Evolutionary conservation across 345 rosid genomes (phyloP).

Genomic region (Ricinus communis): DNA sequence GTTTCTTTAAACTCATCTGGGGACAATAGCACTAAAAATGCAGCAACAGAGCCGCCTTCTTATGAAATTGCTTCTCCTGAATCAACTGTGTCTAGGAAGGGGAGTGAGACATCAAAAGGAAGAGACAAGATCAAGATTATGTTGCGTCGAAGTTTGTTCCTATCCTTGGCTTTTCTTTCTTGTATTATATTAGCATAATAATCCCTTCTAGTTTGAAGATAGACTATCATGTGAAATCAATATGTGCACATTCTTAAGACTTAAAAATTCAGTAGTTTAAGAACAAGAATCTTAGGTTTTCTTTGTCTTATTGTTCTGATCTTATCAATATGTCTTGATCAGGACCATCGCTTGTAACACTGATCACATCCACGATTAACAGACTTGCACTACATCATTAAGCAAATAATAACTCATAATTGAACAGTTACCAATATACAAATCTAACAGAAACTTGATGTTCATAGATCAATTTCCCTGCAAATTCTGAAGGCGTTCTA

Average conservation of each 20-base stretch:
- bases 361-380: too few relatives aligned
- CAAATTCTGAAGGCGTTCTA: too few relatives aligned
- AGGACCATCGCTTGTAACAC: too few relatives aligned
- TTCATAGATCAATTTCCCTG: too few relatives aligned
- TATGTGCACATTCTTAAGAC: background rate
- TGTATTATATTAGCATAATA: background rate
- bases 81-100: background rate
- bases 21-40: background rate
- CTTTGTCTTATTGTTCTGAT: too few relatives aligned
- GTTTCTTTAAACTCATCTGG: background rate
- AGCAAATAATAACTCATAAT: too few relatives aligned
- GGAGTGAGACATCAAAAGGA: constrained; percentile 15
- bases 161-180: constrained; percentile 13
- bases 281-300: too few relatives aligned
- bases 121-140: constrained; percentile 1
- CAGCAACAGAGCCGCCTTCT: constrained; percentile 9
- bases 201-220: background rate
- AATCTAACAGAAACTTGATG: too few relatives aligned
- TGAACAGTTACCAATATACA: too few relatives aligned
- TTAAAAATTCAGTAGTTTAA: too few relatives aligned
- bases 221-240: background rate
- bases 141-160: background rate
- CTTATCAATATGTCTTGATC: too few relatives aligned
- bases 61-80: constrained; percentile 2
- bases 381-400: too few relatives aligned